Conservation (phyloP, 139 green algal genomes). For the Raphidocelis subcapitata region DNA sequence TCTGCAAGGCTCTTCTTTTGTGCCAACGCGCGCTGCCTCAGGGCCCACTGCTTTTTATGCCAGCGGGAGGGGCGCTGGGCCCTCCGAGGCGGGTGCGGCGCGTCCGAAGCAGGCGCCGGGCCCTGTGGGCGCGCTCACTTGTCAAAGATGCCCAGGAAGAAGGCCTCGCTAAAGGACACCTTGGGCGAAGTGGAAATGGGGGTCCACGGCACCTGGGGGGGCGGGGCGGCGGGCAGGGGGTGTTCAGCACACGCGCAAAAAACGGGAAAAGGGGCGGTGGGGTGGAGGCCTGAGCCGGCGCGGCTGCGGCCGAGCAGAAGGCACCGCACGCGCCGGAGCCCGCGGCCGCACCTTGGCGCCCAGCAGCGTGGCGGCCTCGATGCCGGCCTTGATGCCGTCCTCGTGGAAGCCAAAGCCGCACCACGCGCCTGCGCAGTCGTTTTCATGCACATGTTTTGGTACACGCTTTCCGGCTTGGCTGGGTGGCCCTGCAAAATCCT, state of each 20-base stretch:
- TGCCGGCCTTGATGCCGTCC: slow-evolving; percentile 83
- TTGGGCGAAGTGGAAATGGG: slow-evolving; percentile 62
- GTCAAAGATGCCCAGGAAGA: slow-evolving; percentile 35
- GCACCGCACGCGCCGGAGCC: too few relatives aligned
- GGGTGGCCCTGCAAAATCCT: too few relatives aligned
- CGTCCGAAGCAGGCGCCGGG: slow-evolving; percentile 34
- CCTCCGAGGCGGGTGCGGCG: too few relatives aligned
- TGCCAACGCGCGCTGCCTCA: too few relatives aligned
- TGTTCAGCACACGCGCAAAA: too few relatives aligned
- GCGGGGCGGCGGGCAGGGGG: too few relatives aligned
- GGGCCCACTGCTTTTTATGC: too few relatives aligned
- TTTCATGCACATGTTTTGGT: neutral
- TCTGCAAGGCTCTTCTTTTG: too few relatives aligned
- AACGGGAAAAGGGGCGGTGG: too few relatives aligned
- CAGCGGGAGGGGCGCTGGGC: too few relatives aligned
- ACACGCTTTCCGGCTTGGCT: neutral
- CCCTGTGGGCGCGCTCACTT: slow-evolving; percentile 17
- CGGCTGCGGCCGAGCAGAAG: too few relatives aligned
- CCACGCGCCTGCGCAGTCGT: slow-evolving; percentile 71
- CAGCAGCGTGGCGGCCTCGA: slow-evolving; percentile 57
- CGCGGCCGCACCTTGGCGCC: slow-evolving; percentile 22
- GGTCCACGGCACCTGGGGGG: slow-evolving; percentile 59
- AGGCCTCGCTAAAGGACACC: slow-evolving; percentile 33
- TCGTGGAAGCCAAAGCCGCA: slow-evolving; percentile 96
- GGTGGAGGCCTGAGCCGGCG: too few relatives aligned